Evolutionary conservation across 129 eudicot species (phyloP).

Genomic region (Ambrosia artemisiifolia): DNA sequence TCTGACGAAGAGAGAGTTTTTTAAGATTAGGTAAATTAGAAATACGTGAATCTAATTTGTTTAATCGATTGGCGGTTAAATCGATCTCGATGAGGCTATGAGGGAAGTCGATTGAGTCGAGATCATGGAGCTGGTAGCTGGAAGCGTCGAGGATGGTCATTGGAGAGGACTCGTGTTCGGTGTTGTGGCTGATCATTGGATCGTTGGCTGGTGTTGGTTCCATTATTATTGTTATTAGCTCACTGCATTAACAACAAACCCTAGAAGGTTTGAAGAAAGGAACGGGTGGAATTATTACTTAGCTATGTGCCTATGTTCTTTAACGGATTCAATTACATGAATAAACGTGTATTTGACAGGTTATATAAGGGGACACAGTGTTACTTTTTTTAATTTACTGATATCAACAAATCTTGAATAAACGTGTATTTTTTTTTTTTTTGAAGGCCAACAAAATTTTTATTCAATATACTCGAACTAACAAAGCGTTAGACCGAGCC

Average conservation of each 20-base stretch:
- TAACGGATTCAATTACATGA: too few relatives aligned
- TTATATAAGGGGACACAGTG: too few relatives aligned
- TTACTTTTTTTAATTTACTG: too few relatives aligned
- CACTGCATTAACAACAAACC: constrained; percentile 11
- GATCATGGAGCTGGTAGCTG: constrained; percentile 87
- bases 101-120: constrained; percentile 79
- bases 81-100: constrained; percentile 67
- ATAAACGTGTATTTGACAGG: too few relatives aligned
- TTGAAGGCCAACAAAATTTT: too few relatives aligned
- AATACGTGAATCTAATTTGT: constrained; percentile 71
- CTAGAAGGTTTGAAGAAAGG: background rate
- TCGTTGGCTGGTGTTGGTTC: background rate
- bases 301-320: too few relatives aligned
- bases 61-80: constrained; percentile 78
- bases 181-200: constrained; percentile 1
- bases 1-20: constrained; percentile 88
- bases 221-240: background rate
- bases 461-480: too few relatives aligned
- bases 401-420: too few relatives aligned
- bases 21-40: constrained; percentile 59
- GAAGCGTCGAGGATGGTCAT: constrained; percentile 63
- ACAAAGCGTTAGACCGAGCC: too few relatives aligned
- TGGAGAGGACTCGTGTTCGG: constrained; percentile 31
- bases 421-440: too few relatives aligned
- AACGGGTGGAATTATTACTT: background rate